Conservation (phyloP, 345 rosid species). For the Crucihimalaya himalaica region DNA sequence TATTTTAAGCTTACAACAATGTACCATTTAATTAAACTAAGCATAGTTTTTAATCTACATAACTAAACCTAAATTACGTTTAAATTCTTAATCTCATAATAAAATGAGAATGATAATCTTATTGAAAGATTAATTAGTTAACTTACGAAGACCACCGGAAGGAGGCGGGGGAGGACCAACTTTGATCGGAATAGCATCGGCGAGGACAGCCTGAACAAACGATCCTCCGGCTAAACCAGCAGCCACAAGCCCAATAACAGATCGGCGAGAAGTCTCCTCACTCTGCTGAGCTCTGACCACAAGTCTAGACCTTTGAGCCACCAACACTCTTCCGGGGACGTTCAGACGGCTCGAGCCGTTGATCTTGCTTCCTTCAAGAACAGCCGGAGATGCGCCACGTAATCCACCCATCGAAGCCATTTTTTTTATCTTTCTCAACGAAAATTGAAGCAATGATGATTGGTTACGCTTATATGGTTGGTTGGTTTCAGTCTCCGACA, state of each 20-base stretch:
- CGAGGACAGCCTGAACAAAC: conserved; percentile 73
- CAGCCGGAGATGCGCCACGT: conserved; percentile 67
- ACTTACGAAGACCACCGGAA: conserved; percentile 94
- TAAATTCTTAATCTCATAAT: background rate
- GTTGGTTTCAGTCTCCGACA: conserved; percentile 16
- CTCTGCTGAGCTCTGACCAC: conserved; percentile 63
- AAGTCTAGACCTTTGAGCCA: conserved; percentile 45
- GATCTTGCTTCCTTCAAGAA: conserved; percentile 68
- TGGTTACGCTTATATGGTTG: conserved; percentile 46
- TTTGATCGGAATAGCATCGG: conserved; percentile 70
- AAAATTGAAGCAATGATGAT: conserved; percentile 43
- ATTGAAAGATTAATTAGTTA: background rate
- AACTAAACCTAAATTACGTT: background rate
- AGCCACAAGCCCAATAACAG: conserved; percentile 71
- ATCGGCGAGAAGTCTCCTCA: conserved; percentile 72
- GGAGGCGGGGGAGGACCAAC: conserved; percentile 91
- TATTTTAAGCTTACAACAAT: conserved; percentile 4
- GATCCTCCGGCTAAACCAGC: conserved; percentile 71
- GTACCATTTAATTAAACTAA: background rate
- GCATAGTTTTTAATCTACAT: background rate
- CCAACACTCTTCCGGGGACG: conserved; percentile 29
- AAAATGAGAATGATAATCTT: background rate
- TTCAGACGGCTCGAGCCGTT: conserved; percentile 55
- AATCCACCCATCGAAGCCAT: conserved; percentile 80
- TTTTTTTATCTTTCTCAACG: conserved; percentile 22